Evolutionary conservation across 2,329 filamentous ascomycete genomes (phyloP), one percentile per base, ranked within the genome.

Genomic region (Waltergamsia citrina): DNA sequence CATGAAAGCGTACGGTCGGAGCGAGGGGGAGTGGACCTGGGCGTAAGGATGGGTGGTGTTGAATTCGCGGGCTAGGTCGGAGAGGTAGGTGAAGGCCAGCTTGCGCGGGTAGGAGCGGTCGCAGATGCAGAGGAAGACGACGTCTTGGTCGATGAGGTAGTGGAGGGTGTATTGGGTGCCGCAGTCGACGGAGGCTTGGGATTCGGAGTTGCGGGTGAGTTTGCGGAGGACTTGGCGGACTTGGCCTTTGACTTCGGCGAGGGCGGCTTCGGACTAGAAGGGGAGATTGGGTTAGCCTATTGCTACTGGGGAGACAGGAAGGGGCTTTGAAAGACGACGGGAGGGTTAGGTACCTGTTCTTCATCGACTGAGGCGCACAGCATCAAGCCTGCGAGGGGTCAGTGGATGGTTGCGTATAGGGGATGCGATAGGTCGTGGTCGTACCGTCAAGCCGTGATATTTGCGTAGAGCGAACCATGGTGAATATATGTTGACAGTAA

Each of bases 81-180:
- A 78, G 40, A 98, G 86, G 72, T 96, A 98, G 41, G 90, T 95
- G 62, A 98, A 94, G 52, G 93, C 90, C 32, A 98, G 83, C 63
- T 98, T 96, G 61, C 92, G 90, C 38, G 92, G 90, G 69, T 96
- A 98, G 37, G 85, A 85, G 38, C 78, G 74, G 60, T 95, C 88
- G 68, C 85, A 88, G 60, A 98, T 90, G 69, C 84, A 87, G 49
- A 96, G 71, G 69, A 94, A 96, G 63, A 87, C 81, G 46, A 98
- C 72, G 49, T 85, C 80, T 51, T 78, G 71, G 50, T 81, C 69
- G 62, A 98, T 84, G 42, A 90, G 67, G 69, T 94, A 94, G 72
- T 98, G 88, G 56, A 96, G 70, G 41, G 78, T 87, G 67, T 85
- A 88, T 65, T 56, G 50, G 65, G 56, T 49, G 43, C 82, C 79